Conservation (phyloP, 441 rosid genomes). For the Francoa sonchifolia region DNA sequence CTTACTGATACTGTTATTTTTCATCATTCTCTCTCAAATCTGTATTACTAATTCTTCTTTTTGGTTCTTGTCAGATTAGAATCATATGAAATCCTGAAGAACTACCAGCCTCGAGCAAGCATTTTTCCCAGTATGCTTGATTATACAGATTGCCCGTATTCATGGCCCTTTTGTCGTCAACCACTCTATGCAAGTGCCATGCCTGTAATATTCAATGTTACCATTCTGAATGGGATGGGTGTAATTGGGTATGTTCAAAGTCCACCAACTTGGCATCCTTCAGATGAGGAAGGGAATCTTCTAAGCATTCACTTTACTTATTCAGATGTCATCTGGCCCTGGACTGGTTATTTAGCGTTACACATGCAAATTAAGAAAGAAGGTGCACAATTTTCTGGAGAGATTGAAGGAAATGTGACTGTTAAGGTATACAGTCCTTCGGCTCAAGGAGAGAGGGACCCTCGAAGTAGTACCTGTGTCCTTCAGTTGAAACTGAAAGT, state of each 20-base stretch:
- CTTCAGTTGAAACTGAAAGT: slow-evolving; percentile 81
- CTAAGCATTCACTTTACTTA: slow-evolving; percentile 72
- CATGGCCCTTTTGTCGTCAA: slow-evolving; percentile 98
- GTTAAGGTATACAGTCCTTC: slow-evolving; percentile 62
- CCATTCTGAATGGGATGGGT: slow-evolving; percentile 93
- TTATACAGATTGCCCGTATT: slow-evolving; percentile 84
- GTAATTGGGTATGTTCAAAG: slow-evolving; percentile 72
- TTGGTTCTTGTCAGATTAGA: slow-evolving; percentile 65
- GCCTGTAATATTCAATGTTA: slow-evolving; percentile 88
- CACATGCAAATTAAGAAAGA: slow-evolving; percentile 98
- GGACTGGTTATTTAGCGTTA: slow-evolving; percentile 93
- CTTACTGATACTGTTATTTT: not conserved
- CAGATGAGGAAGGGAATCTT: slow-evolving; percentile 79
- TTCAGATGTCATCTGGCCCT: slow-evolving; percentile 87
- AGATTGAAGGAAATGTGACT: slow-evolving; percentile 80
- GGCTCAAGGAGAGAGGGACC: slow-evolving; percentile 50
- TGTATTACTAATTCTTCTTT: slow-evolving; percentile 19
- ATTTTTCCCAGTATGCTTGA: slow-evolving; percentile 84
- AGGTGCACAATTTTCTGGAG: slow-evolving; percentile 74
- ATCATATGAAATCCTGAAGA: slow-evolving; percentile 87
- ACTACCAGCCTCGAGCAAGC: slow-evolving; percentile 84
- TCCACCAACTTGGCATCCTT: slow-evolving; percentile 90
- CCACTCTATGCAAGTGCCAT: slow-evolving; percentile 93
- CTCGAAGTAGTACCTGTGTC: slow-evolving; percentile 53
- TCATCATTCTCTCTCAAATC: not conserved